Evolutionary conservation across 2,329 filamentous ascomycete species (phyloP).

Genomic region (Laburnicola sp.): DNA sequence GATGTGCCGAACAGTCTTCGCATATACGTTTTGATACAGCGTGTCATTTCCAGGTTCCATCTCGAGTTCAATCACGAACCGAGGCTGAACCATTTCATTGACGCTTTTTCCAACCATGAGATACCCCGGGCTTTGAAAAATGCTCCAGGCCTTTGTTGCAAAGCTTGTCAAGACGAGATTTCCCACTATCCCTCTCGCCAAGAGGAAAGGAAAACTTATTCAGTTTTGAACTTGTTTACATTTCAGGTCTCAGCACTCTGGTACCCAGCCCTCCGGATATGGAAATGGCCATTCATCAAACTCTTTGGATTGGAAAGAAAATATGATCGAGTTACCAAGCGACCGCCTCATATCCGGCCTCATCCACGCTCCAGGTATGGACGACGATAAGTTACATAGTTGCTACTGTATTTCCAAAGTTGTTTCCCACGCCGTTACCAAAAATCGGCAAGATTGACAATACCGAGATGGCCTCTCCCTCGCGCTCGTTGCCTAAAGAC

Average conservation of each 20-base stretch:
- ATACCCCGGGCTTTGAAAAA: conserved; percentile 50
- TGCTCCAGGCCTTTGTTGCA: conserved; percentile 51
- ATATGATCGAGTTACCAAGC: conserved; percentile 65
- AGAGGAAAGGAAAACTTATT: conserved; percentile 46
- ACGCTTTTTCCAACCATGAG: conserved; percentile 48
- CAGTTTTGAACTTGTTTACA: conserved; percentile 61
- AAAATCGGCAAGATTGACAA: conserved; percentile 45
- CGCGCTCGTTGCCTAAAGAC: conserved; percentile 37
- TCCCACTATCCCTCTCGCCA: conserved; percentile 36
- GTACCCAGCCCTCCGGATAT: conserved; percentile 23
- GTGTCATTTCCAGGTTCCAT: conserved; percentile 62
- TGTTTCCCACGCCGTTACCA: conserved; percentile 50
- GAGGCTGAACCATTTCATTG: conserved; percentile 59
- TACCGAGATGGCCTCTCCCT: conserved; percentile 29
- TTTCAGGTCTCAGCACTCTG: conserved; percentile 60
- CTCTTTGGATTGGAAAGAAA: conserved; percentile 59
- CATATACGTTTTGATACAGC: conserved; percentile 66
- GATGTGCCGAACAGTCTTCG: conserved; percentile 65
- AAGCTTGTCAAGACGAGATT: conserved; percentile 41
- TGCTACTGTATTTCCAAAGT: conserved; percentile 54
- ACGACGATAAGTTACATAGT: conserved; percentile 58
- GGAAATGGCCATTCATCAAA: conserved; percentile 26
- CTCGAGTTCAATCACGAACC: conserved; percentile 61
- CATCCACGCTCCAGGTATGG: conserved; percentile 58
- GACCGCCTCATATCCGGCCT: conserved; percentile 54